Evolutionary conservation across 179 eudicot species (phyloP).

Genomic region (Amaranthus tricolor): DNA sequence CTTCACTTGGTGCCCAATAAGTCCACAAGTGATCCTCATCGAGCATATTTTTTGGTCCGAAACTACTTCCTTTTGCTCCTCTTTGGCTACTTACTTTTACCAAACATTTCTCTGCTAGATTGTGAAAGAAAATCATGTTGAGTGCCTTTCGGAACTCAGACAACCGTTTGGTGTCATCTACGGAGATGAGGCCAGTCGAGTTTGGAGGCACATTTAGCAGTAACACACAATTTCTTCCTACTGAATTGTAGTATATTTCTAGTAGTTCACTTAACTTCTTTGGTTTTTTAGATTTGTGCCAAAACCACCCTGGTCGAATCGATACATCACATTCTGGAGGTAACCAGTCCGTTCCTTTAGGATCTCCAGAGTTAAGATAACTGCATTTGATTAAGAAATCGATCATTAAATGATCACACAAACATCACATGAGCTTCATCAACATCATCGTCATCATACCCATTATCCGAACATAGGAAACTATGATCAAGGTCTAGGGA

Average conservation of each 20-base stretch:
- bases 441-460: no score
- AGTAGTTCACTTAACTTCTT: constrained; percentile 60
- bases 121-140: constrained; percentile 54
- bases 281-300: constrained; percentile 75
- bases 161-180: constrained; percentile 45
- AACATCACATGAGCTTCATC: neutral
- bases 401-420: neutral
- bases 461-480: neutral
- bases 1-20: constrained; percentile 77
- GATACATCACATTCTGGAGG: constrained; percentile 95
- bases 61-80: constrained; percentile 50
- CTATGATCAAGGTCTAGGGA: neutral
- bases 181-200: constrained; percentile 66
- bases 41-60: constrained; percentile 59
- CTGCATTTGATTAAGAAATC: constrained; percentile 30
- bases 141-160: constrained; percentile 56
- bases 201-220: constrained; percentile 89
- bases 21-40: constrained; percentile 80
- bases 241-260: constrained; percentile 77
- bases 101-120: constrained; percentile 49
- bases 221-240: constrained; percentile 75
- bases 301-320: constrained; percentile 81
- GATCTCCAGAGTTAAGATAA: constrained; percentile 74
- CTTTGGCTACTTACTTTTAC: constrained; percentile 64
- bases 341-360: constrained; percentile 80